Evolutionary conservation across 805 yeast genomes (phyloP).

Genomic region (Monosporozyma yasuniensis): DNA sequence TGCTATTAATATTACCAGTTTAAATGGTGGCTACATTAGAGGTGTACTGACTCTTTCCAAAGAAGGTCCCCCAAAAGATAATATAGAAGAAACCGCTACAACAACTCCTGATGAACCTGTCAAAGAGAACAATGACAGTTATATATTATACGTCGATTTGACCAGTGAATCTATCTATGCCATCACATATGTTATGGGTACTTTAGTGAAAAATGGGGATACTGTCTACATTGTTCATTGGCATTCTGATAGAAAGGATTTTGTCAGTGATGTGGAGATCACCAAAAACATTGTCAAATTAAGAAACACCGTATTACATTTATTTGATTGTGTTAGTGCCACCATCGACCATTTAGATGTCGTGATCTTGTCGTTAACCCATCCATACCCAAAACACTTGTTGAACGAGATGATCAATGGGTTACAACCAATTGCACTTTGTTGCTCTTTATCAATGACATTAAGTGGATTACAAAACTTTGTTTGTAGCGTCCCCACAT

Average conservation of each 20-base stretch:
- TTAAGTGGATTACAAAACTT: conserved; percentile 23
- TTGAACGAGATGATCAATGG: conserved; percentile 31
- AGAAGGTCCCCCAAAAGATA: background rate
- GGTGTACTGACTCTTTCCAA: conserved; percentile 17
- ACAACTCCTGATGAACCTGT: background rate
- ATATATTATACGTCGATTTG: conserved; percentile 66
- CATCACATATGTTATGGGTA: conserved; percentile 80
- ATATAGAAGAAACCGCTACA: background rate
- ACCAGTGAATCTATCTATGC: conserved; percentile 79
- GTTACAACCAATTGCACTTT: conserved; percentile 27
- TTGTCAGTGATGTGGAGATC: conserved; percentile 7
- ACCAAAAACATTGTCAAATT: conserved; percentile 13
- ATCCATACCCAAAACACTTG: conserved; percentile 33
- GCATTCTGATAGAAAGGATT: conserved; percentile 10
- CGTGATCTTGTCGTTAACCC: conserved; percentile 29
- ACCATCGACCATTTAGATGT: conserved; percentile 23
- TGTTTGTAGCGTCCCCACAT: conserved; percentile 28
- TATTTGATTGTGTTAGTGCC: conserved; percentile 25
- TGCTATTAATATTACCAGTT: conserved; percentile 21
- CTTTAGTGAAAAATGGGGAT: conserved; percentile 73
- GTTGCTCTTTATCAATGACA: conserved; percentile 24
- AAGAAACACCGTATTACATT: conserved; percentile 15
- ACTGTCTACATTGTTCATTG: conserved; percentile 57
- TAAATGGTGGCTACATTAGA: conserved; percentile 24
- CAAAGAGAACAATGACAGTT: conserved; percentile 28